Base-by-base conservation (phyloP, 495 filamentous ascomycete species). In the Diplogelasinospora grovesii region DNA sequence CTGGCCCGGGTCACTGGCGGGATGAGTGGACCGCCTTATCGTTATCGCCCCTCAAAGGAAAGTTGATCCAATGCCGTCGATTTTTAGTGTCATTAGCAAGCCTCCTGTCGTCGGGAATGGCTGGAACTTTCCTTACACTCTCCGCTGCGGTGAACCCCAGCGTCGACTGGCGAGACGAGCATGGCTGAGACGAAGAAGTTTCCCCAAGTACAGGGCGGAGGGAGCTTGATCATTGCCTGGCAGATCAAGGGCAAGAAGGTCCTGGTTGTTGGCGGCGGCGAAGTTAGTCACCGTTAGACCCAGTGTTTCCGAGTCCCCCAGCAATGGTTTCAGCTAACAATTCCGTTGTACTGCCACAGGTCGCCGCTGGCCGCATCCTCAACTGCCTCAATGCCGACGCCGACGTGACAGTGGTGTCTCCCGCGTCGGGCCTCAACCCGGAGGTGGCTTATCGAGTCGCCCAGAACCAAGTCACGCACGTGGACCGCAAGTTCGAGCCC, bases 361-460 rank as follows among this genome's bases (percentile, higher is more conserved):
- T 98, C 45, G 92, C 92, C 30, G 92, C 92, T 22, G 89, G 89
- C 37, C 87, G 92, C 34, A 95, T 97, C 43, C 70, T 95, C 24
- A 81, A 90, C 56, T 77, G 87, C 23, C 86, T 98, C 56, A 94
- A 95, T 54, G 93, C 93, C 56, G 89, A 96, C 53, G 93, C 92
- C 49, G 72, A 78, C 50, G 85, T 97, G 13, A 92, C 84, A 24
- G 80, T 96, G 32, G 72, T 96, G 26, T 83, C 78, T 36, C 92
- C 92, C 2, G 55, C 77, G n/a, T 55, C 74, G 31, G 86, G 90
- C 26, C 76, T 96, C 27, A 89, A 90, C 60, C 72, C 81, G 9
- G 92, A 98, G 67, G 90, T 98, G 4, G 79, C 81, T 22, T 77
- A 84, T 60, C 83, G 92, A 36, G 69, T 97, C 29, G 66, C 78